Percentiles rank a stretch among this genome's conserved stretches.
These are phyloP conservation scores for Heracleum sosnowskyi DNA, from an alignment of 129 eudicot genomes.

Conservation along the genomic window DNA sequence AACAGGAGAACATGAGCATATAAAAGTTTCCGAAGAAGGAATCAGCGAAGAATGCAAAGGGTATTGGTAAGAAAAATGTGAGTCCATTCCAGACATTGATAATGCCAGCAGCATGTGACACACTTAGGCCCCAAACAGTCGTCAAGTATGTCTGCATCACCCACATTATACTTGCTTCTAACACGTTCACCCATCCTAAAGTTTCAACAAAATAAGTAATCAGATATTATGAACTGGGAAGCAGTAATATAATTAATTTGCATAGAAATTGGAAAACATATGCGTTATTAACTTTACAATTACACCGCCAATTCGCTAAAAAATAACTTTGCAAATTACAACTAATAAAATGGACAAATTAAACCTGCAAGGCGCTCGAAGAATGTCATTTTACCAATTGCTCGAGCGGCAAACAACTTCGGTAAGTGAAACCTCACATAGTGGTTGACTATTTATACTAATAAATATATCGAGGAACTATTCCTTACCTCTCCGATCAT, in stretches of 20 bases:
- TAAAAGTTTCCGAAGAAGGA: background rate
- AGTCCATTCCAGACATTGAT: background rate
- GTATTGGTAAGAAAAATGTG: background rate
- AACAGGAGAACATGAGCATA: background rate
- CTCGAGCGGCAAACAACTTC: background rate
- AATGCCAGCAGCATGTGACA: slow-evolving; percentile 3
- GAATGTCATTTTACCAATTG: background rate
- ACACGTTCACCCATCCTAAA: background rate
- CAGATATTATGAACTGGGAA: background rate
- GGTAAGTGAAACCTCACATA: too few relatives aligned
- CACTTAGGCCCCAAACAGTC: background rate
- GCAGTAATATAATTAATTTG: background rate
- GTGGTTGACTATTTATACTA: background rate
- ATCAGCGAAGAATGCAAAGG: background rate
- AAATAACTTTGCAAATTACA: background rate
- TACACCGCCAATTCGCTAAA: background rate
- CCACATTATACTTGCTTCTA: background rate
- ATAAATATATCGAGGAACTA: too few relatives aligned
- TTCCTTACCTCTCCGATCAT: background rate
- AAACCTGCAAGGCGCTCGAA: background rate
- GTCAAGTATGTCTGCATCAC: slow-evolving; percentile 5
- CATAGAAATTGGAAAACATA: background rate
- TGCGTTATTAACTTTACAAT: background rate
- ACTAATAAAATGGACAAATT: too few relatives aligned
- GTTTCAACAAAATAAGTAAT: background rate